phyloP scores from a whole-genome alignment of 169 alveolate genomes.

The Plasmodium yoelii region DNA sequence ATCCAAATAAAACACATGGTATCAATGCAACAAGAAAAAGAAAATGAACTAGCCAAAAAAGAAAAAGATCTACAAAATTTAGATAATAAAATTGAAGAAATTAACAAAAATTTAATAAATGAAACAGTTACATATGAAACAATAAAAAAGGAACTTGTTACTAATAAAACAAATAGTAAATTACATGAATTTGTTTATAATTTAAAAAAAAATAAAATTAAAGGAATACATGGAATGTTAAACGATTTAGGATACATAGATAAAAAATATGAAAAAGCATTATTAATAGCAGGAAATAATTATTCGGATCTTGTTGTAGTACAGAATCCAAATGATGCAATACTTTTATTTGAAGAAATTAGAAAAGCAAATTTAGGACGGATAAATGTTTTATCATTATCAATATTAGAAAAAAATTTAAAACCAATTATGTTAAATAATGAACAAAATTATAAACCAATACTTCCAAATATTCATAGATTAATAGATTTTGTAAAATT shows the following conservation, averaged over 20 bases:
- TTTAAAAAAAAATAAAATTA: conserved; percentile 75
- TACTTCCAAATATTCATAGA: conserved; percentile 83
- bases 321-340: conserved; percentile 92
- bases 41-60: conserved; percentile 17
- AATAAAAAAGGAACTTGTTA: conserved; percentile 68
- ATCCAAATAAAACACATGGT: conserved; percentile 35
- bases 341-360: conserved; percentile 89
- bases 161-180: conserved; percentile 75
- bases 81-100: conserved; percentile 33
- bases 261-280: conserved; percentile 90
- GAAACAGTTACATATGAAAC: conserved; percentile 78
- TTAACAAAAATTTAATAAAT: conserved; percentile 21
- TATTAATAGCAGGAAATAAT: conserved; percentile 89
- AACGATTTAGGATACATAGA: conserved; percentile 94
- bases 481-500: conserved; percentile 91
- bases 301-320: conserved; percentile 93
- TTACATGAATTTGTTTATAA: conserved; percentile 77
- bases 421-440: conserved; percentile 68
- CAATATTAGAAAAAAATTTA: conserved; percentile 80
- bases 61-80: conserved; percentile 26
- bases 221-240: conserved; percentile 93
- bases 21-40: conserved; percentile 24
- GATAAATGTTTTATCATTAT: conserved; percentile 89
- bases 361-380: conserved; percentile 91
- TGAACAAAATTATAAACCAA: conserved; percentile 67